These are phyloP conservation scores for Jamesozyma rosinii DNA, from an alignment of 805 yeast species.

Conservation along the genomic window DNA sequence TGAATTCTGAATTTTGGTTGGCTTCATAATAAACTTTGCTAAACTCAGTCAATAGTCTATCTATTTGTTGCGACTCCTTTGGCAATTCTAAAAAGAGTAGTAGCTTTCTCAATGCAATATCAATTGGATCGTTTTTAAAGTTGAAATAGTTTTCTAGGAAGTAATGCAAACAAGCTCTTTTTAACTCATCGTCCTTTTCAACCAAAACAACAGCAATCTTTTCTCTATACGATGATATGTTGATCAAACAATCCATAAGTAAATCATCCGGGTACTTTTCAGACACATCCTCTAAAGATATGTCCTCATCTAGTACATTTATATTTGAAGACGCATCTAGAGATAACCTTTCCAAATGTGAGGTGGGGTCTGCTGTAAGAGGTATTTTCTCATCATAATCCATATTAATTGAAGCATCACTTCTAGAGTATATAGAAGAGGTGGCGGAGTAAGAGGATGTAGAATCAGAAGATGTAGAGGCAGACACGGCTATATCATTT, in stretches of 20 bases:
- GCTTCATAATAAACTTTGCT: slow-evolving; percentile 40
- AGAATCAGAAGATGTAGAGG: too few relatives aligned
- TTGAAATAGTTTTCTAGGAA: slow-evolving; percentile 34
- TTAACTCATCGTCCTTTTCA: slow-evolving; percentile 21
- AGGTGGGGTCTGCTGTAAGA: too few relatives aligned
- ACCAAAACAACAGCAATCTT: slow-evolving; percentile 27
- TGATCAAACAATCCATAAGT: slow-evolving; percentile 20
- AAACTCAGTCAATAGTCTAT: slow-evolving; percentile 51
- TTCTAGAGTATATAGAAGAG: too few relatives aligned
- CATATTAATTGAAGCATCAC: too few relatives aligned
- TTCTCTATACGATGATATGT: slow-evolving; percentile 26
- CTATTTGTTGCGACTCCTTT: slow-evolving; percentile 67
- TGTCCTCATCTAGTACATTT: too few relatives aligned
- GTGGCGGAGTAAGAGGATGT: too few relatives aligned
- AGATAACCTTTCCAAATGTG: too few relatives aligned
- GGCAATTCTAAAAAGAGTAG: slow-evolving; percentile 53
- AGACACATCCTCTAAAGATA: too few relatives aligned
- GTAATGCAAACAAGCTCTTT: slow-evolving; percentile 18
- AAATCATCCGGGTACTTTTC: slow-evolving; percentile 16
- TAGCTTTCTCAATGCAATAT: slow-evolving; percentile 52
- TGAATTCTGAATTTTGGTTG: slow-evolving; percentile 1
- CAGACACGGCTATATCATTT: too few relatives aligned
- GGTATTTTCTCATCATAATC: too few relatives aligned
- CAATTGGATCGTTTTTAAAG: slow-evolving; percentile 51
- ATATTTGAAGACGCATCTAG: too few relatives aligned